Base-by-base conservation (phyloP, 202 grass and related monocot species). In the Digitaria exilis region DNA sequence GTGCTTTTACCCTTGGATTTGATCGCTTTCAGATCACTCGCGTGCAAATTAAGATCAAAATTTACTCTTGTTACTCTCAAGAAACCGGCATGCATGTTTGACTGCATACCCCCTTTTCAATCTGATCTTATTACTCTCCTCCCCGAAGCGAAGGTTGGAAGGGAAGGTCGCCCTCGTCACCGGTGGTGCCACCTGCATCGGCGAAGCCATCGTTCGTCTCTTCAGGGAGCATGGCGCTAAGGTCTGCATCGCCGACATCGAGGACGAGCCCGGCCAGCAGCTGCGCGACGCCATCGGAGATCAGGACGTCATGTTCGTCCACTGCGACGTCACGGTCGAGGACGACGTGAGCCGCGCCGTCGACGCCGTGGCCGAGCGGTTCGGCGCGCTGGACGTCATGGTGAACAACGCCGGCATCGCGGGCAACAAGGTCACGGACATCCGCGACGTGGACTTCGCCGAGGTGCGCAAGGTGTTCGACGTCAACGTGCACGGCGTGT, bases 151-250 rank as follows among this genome's bases (percentile, higher is more conserved):
- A n/a, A 98, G 95, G 60, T 61, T 95, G 73, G 85, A 95, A 83
- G 87, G 92, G 4, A 98, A 98, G 84, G 90, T 90, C 4, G 90
- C 87, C n/a, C 86, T 98, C 46, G 86, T 98, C 26, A 98, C 95
- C 11, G 95, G 95, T 0, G 89, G 95, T 21, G 92, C 89, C 26
- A 56, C 80, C 0, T 92, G 95, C 7, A 98, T 95, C n/a, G 95
- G 95, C 4, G 90, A 98, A 82, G 85, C 88, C 82, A 95, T 94
- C 30, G 87, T 69, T 1, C 92, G 68, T 22, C 95, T 98, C 50
- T 98, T 98, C 77, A 85, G 69, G 69, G 77, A 93, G 72, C 95
- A 98, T 25, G 92, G 95, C 10, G 95, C 95, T 2, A 98, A 91
- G 87, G 82, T 98, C 12, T 95, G 95, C 41, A 67, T 98, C 51